Evolutionary conservation across 202 grass and related monocot species (phyloP), one percentile per base, ranked within the genome.

Genomic region (Digitaria exilis): DNA sequence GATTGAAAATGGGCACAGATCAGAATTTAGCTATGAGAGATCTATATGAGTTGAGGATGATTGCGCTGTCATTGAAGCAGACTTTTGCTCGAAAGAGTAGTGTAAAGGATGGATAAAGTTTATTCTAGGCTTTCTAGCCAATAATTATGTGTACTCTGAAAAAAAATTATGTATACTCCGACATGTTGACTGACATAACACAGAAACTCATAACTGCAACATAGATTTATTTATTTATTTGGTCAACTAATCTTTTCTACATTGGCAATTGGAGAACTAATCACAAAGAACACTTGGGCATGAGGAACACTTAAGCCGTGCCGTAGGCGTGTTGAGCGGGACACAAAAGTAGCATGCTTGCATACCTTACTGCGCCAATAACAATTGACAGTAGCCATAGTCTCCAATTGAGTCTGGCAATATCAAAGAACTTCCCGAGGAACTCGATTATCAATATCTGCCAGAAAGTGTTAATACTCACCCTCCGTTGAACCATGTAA

Each of bases 371-470:
- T 71, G 94, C 1, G 6, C 80, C 92, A 78, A 98, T 98, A 30
- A 41, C 90, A 65, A 98, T 43, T 71, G 95, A 98, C 65, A 98
- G 42, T 56, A 98, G 73, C 95, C 95, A 98, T 69, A 98, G 49
- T 55, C 83, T 91, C 95, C 90, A 95, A 39, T 89, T 88, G 80
- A 98, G 92, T 80, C 87, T 93, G 61, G 88, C 88, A 41, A 91
- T 95, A 65, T 94, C 88, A 74, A 94, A 91, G 71, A 98, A 95
- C 78, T 95, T 93, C 25, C 95, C 95, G 51, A 98, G 90, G 76
- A 98, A 98, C 77, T 98, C 92, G 18, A 98, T 86, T 79, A 98
- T 95, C 75, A 98, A 73, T 76, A 95, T 82, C 95, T 98, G 79
- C 68, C 26, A 75, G 46, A 82, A 22, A 61, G 29, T 73, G 35